phyloP scores from a whole-genome alignment of 352 stramenopile species.

The Plasmopara muralis region DNA sequence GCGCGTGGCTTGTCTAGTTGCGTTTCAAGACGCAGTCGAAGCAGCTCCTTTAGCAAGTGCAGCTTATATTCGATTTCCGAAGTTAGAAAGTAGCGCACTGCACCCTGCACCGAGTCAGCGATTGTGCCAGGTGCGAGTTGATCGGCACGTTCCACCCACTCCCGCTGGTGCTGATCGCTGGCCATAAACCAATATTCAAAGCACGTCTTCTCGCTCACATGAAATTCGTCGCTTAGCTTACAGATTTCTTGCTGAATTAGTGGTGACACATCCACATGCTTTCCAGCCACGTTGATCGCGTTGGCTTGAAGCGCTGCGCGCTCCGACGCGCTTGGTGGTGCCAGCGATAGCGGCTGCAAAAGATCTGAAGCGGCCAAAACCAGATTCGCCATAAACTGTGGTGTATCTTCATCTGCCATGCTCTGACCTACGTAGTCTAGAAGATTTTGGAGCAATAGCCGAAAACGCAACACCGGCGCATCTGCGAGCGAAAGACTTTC shows the following conservation, averaged over 20 bases:
- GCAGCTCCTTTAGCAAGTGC: constrained; percentile 65
- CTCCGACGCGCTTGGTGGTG: constrained; percentile 34
- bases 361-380: constrained; percentile 36
- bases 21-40: constrained; percentile 58
- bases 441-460: constrained; percentile 67
- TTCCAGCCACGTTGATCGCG: constrained; percentile 49
- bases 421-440: constrained; percentile 53
- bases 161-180: constrained; percentile 57
- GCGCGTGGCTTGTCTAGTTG: constrained; percentile 44
- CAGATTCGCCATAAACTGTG: constrained; percentile 51
- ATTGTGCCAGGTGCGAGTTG: constrained; percentile 42
- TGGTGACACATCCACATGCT: constrained; percentile 64
- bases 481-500: constrained; percentile 38
- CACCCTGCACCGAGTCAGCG: constrained; percentile 49
- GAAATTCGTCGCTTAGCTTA: constrained; percentile 76
- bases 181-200: constrained; percentile 76
- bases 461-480: constrained; percentile 59
- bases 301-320: constrained; percentile 59
- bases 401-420: constrained; percentile 61
- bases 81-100: constrained; percentile 66
- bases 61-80: constrained; percentile 75
- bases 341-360: constrained; percentile 33
- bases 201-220: constrained; percentile 50
- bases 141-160: constrained; percentile 67
- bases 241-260: constrained; percentile 78